phyloP scores from a whole-genome alignment of 441 rosid genomes.

The Gossypium lobatum region DNA sequence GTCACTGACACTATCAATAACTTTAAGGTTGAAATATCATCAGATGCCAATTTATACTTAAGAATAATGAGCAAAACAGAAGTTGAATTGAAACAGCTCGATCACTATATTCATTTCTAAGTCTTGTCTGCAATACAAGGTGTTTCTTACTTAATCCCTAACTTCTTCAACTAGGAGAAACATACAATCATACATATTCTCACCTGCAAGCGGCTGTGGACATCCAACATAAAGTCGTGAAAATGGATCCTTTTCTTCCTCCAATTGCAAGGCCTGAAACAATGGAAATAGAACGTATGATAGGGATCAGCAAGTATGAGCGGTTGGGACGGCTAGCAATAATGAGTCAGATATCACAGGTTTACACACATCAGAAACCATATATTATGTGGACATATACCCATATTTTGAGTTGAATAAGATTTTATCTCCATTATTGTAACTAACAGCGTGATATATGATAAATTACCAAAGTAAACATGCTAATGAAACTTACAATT shows the following conservation, averaged over 20 bases:
- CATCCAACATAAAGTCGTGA: slow-evolving; percentile 95
- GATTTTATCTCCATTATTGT: neutral
- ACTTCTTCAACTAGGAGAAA: neutral
- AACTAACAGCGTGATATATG: neutral
- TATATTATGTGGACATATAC: neutral
- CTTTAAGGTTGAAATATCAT: neutral
- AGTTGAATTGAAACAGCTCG: neutral
- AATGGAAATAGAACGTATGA: slow-evolving; percentile 6
- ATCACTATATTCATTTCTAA: neutral
- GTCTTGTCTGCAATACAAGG: neutral
- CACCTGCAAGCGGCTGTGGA: slow-evolving; percentile 93
- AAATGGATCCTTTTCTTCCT: slow-evolving; percentile 96
- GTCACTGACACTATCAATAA: neutral
- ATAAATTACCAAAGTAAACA: neutral
- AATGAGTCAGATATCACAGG: neutral
- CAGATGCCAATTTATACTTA: neutral
- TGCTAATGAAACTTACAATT: slow-evolving; percentile 51
- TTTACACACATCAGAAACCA: neutral
- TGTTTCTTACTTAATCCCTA: neutral
- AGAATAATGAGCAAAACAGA: neutral
- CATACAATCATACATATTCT: slow-evolving; percentile 10
- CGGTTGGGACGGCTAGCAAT: neutral
- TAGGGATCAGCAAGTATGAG: neutral
- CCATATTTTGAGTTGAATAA: neutral
- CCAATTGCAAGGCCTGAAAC: slow-evolving; percentile 76